Conservation (phyloP, 345 rosid species). For the Citropsis articulata region DNA sequence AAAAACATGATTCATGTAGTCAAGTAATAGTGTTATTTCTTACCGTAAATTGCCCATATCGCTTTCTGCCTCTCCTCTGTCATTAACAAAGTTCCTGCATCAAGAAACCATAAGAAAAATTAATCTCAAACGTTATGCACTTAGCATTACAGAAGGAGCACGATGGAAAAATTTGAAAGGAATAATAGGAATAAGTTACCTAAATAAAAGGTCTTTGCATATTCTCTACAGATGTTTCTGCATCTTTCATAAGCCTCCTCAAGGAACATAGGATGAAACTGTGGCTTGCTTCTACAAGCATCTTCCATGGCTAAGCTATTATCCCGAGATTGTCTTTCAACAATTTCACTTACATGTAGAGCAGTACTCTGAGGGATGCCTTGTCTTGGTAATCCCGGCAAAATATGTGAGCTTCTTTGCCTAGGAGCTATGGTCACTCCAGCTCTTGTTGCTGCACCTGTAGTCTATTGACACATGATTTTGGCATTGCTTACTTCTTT, state of each 20-base stretch:
- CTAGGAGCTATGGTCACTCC: slow-evolving; percentile 30
- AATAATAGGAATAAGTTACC: slow-evolving; percentile 24
- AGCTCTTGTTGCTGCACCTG: slow-evolving; percentile 18
- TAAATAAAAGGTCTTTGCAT: slow-evolving; percentile 66
- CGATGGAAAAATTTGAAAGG: neutral
- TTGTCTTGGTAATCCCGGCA: slow-evolving; percentile 25
- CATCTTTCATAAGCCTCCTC: slow-evolving; percentile 51
- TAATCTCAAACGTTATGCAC: neutral
- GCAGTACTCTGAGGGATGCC: slow-evolving; percentile 32
- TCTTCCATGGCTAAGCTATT: slow-evolving; percentile 7
- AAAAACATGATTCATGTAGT: neutral
- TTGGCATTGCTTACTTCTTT: slow-evolving; percentile 14
- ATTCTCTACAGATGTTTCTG: slow-evolving; percentile 46
- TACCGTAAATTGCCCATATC: slow-evolving; percentile 70
- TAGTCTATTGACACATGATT: slow-evolving; percentile 1
- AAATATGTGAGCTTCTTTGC: neutral
- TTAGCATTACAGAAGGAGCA: neutral
- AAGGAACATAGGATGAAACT: slow-evolving; percentile 41
- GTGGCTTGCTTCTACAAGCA: slow-evolving; percentile 22
- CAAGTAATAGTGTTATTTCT: neutral
- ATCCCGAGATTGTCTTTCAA: slow-evolving; percentile 38
- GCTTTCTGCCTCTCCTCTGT: slow-evolving; percentile 59
- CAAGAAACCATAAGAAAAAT: neutral
- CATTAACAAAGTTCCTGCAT: slow-evolving; percentile 61
- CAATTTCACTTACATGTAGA: slow-evolving; percentile 31